phyloP scores from a whole-genome alignment of 208 protist species.

The Lotmaria passim region DNA sequence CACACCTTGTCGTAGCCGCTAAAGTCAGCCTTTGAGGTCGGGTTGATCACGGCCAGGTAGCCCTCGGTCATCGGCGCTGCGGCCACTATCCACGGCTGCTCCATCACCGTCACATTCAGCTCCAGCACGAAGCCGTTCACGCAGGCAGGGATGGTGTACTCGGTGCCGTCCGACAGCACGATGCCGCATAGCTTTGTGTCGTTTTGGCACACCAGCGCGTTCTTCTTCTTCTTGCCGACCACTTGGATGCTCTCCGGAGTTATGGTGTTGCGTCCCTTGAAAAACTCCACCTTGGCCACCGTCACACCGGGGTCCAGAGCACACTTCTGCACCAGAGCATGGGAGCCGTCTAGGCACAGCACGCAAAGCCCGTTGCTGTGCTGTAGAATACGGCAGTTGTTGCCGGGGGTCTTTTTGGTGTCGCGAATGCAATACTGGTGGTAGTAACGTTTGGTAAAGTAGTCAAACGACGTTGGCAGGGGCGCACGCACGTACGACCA shows the following conservation, averaged over 20 bases:
- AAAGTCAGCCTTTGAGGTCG: slow-evolving; percentile 58
- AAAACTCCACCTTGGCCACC: slow-evolving; percentile 29
- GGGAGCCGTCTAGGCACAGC: slow-evolving; percentile 75
- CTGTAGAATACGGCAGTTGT: slow-evolving; percentile 79
- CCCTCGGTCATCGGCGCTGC: slow-evolving; percentile 67
- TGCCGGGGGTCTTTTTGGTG: slow-evolving; percentile 65
- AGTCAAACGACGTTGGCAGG: slow-evolving; percentile 66
- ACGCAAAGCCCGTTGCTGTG: slow-evolving; percentile 89
- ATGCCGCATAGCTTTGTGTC: slow-evolving; percentile 84
- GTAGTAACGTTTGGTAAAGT: slow-evolving; percentile 83
- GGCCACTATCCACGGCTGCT: slow-evolving; percentile 60
- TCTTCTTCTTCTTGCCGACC: slow-evolving; percentile 86
- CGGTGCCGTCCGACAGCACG: slow-evolving; percentile 44
- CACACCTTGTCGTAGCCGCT: slow-evolving; percentile 58
- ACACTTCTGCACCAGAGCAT: slow-evolving; percentile 42
- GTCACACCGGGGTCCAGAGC: slow-evolving; percentile 11
- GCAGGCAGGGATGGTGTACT: slow-evolving; percentile 73
- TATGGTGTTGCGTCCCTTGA: slow-evolving; percentile 53
- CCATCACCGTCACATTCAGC: slow-evolving; percentile 65
- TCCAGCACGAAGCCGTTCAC: slow-evolving; percentile 85
- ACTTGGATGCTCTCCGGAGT: slow-evolving; percentile 57
- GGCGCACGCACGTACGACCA: slow-evolving; percentile 34
- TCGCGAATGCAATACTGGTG: slow-evolving; percentile 73
- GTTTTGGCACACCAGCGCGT: slow-evolving; percentile 76
- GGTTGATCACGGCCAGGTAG: slow-evolving; percentile 81